Conservation (phyloP, 306 rosid genomes). For the Pachyrhizus erosus region DNA sequence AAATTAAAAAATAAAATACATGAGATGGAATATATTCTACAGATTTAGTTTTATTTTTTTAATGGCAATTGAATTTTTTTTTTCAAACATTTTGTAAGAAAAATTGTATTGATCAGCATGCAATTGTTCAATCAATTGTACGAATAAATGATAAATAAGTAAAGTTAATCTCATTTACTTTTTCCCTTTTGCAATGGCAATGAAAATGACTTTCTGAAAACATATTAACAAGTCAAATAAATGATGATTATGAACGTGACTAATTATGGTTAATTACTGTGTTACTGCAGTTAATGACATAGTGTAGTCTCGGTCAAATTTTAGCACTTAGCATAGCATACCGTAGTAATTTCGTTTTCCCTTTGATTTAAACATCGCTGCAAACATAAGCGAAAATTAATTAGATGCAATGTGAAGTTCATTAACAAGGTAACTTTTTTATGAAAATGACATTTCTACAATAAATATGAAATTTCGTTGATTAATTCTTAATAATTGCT, state of each 20-base stretch:
- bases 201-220: conserved; percentile 27
- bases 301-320: background rate
- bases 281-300: background rate
- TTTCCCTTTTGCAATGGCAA: background rate
- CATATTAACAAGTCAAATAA: conserved; percentile 7
- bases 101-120: background rate
- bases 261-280: background rate
- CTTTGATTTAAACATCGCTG: background rate
- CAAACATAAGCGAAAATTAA: background rate
- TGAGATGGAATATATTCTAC: background rate
- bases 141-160: background rate
- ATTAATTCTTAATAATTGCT: background rate
- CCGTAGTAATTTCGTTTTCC: conserved; percentile 9
- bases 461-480: background rate
- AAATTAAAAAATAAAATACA: background rate
- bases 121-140: background rate
- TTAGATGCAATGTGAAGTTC: background rate
- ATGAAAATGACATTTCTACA: conserved; percentile 34
- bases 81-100: background rate
- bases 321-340: background rate
- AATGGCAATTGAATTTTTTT: background rate
- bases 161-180: background rate
- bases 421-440: conserved; percentile 21
- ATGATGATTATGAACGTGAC: background rate
- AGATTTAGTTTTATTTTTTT: background rate